These are phyloP conservation scores for Hemileccinum rubropunctum DNA, from an alignment of 768 basidiomycete species.

Conservation along the genomic window DNA sequence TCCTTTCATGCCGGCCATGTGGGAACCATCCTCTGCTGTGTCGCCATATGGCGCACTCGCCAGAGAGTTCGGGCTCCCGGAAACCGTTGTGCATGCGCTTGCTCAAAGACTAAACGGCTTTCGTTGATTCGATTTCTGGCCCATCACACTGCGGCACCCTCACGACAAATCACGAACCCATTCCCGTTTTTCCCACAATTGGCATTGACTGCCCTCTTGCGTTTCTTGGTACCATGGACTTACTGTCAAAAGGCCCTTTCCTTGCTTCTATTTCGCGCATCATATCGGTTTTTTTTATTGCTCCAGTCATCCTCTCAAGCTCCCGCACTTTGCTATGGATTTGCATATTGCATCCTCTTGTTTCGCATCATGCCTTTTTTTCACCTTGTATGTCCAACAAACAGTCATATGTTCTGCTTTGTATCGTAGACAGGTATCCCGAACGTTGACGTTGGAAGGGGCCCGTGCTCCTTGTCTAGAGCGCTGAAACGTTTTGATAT, in stretches of 20 bases:
- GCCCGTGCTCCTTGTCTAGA: neutral
- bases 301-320: constrained; percentile 12
- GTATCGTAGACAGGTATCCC: constrained; percentile 26
- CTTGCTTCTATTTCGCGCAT: constrained; percentile 17
- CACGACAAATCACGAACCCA: constrained; percentile 20
- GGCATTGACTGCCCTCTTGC: constrained; percentile 30
- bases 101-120: constrained; percentile 49
- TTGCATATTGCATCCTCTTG: constrained; percentile 22
- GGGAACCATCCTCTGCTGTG: constrained; percentile 10
- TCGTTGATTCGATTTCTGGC: constrained; percentile 10
- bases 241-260: constrained; percentile 4
- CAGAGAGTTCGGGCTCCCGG: constrained; percentile 70
- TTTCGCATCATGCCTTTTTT: constrained; percentile 15
- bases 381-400: constrained; percentile 21
- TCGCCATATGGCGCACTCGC: constrained; percentile 54
- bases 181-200: constrained; percentile 1
- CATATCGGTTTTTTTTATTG: constrained; percentile 14
- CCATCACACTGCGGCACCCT: constrained; percentile 4
- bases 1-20: constrained; percentile 20
- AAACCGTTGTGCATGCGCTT: constrained; percentile 64
- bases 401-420: constrained; percentile 21
- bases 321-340: constrained; percentile 27
- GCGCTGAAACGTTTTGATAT: neutral
- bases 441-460: constrained; percentile 7
- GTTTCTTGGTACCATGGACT: constrained; percentile 28